phyloP scores from a whole-genome alignment of 2,329 filamentous ascomycete species.

The Fusarium incarnatum region DNA sequence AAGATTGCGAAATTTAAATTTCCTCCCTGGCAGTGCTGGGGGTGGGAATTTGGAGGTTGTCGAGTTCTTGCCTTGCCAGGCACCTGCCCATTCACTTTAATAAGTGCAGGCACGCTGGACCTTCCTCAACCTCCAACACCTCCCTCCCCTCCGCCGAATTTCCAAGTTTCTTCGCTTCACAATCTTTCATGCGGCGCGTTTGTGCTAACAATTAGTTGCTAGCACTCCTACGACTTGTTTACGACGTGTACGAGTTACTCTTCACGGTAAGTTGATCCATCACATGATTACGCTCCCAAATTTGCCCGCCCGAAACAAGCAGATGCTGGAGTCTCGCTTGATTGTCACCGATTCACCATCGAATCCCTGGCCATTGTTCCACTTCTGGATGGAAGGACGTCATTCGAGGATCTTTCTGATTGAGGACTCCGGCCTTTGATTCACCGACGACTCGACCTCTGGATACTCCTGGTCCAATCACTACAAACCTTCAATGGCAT shows the following conservation, averaged over 20 bases:
- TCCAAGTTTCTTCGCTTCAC: background rate
- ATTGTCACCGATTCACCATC: too few species aligned
- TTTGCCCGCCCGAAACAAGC: background rate
- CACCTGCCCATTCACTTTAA: background rate
- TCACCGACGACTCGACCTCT: slow-evolving; percentile 8
- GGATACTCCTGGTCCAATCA: background rate
- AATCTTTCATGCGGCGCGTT: background rate
- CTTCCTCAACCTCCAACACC: background rate
- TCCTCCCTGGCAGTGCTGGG: background rate
- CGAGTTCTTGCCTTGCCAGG: background rate
- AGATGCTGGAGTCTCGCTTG: background rate
- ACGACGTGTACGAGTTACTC: slow-evolving; percentile 48
- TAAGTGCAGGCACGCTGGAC: background rate
- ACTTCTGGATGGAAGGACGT: background rate
- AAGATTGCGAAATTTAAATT: background rate
- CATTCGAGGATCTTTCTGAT: background rate
- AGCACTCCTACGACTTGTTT: slow-evolving; percentile 46
- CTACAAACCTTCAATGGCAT: background rate
- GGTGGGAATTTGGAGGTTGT: background rate
- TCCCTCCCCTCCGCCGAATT: background rate
- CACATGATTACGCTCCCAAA: background rate
- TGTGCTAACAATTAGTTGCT: slow-evolving; percentile 30
- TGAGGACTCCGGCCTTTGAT: slow-evolving; percentile 5
- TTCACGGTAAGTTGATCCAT: slow-evolving; percentile 42
- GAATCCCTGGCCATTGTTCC: background rate